These are phyloP conservation scores for Brettanomyces sp. DNA, from an alignment of 805 yeast species.

Conservation along the genomic window DNA sequence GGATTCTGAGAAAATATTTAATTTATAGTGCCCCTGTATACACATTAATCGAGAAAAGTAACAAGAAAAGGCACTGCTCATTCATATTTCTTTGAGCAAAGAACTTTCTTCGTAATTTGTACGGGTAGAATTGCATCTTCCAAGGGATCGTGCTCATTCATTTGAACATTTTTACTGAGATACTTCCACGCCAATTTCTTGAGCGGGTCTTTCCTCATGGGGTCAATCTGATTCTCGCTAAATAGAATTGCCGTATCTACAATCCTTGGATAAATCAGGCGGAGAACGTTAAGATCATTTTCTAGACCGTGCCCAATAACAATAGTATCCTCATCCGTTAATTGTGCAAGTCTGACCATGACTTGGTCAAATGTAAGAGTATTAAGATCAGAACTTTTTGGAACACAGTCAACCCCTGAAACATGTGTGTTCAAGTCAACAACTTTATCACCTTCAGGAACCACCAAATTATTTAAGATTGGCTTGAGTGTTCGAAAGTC, in stretches of 20 bases:
- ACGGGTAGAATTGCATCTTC: slow-evolving; percentile 90
- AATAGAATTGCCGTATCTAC: slow-evolving; percentile 83
- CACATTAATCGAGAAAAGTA: background rate
- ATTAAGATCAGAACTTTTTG: slow-evolving; percentile 21
- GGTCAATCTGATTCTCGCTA: slow-evolving; percentile 34
- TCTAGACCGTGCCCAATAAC: slow-evolving; percentile 90
- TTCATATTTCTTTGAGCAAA: slow-evolving; percentile 6
- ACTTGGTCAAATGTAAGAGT: slow-evolving; percentile 50
- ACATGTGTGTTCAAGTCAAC: slow-evolving; percentile 78
- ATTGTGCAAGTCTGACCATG: slow-evolving; percentile 34
- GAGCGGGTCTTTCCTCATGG: slow-evolving; percentile 51
- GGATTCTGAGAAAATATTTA: background rate
- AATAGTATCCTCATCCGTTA: slow-evolving; percentile 60
- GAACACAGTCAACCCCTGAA: slow-evolving; percentile 70
- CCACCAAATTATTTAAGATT: slow-evolving; percentile 60
- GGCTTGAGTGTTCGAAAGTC: slow-evolving; percentile 60
- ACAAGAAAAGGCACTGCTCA: background rate
- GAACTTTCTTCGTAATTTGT: slow-evolving; percentile 51
- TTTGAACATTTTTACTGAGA: slow-evolving; percentile 68
- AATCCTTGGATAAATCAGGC: slow-evolving; percentile 71
- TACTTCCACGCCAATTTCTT: slow-evolving; percentile 65
- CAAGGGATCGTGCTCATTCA: slow-evolving; percentile 82
- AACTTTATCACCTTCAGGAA: slow-evolving; percentile 60
- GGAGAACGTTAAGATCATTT: slow-evolving; percentile 77
- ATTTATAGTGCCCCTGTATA: background rate